Conservation (phyloP, 768 basidiomycete genomes). For the Lactifluus subvellereus region DNA sequence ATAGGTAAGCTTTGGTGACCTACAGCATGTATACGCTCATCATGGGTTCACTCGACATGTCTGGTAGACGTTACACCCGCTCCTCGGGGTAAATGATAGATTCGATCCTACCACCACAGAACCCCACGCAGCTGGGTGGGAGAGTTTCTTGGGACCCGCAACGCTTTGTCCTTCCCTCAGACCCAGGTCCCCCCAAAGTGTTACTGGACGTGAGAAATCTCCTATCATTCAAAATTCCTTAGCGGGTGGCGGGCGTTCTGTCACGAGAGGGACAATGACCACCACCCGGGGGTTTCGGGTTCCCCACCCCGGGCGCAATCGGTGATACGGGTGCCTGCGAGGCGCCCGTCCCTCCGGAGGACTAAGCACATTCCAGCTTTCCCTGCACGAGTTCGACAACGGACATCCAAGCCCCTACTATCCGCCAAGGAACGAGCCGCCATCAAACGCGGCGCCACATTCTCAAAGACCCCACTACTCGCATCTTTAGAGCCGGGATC, state of each 20-base stretch:
- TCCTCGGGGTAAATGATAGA: background rate
- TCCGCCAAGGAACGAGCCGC: background rate
- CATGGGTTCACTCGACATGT: background rate
- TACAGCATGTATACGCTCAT: background rate
- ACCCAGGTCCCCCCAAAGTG: background rate
- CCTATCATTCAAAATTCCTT: background rate
- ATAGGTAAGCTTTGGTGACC: background rate
- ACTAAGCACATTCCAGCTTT: background rate
- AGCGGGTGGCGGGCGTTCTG: background rate
- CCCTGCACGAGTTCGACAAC: background rate
- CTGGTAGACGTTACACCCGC: background rate
- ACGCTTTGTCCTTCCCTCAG: background rate
- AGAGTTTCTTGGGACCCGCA: background rate
- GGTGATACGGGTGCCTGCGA: background rate
- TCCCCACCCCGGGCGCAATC: background rate
- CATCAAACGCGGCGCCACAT: background rate
- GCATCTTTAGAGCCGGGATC: background rate
- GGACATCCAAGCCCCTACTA: background rate
- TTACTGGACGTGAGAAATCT: background rate
- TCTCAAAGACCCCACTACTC: background rate
- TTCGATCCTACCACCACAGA: background rate
- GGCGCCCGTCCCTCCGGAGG: conserved; percentile 13
- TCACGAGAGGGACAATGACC: background rate
- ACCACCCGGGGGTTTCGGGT: background rate
- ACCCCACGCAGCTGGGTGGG: background rate